These are phyloP conservation scores for Wickerhamiella kurtzmanii DNA, from an alignment of 805 yeast species.

Conservation along the genomic window DNA sequence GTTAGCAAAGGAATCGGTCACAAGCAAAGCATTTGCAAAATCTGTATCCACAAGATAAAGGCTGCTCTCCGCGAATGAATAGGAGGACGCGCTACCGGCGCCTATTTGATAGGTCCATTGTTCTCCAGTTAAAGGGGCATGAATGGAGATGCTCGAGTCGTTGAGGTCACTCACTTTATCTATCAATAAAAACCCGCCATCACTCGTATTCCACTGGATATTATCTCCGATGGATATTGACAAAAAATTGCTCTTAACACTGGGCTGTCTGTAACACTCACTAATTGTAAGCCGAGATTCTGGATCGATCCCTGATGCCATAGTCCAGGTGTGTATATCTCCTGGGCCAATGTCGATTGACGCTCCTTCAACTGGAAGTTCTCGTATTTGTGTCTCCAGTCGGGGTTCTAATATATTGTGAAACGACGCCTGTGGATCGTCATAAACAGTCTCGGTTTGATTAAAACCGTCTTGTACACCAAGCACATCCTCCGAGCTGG, in stretches of 20 bases:
- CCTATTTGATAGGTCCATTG: conserved; percentile 56
- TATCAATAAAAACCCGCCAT: conserved; percentile 14
- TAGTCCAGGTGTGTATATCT: conserved; percentile 20
- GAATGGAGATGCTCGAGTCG: neutral
- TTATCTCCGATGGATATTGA: conserved; percentile 4
- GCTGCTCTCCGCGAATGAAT: conserved; percentile 10
- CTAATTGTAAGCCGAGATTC: conserved; percentile 5
- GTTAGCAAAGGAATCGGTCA: conserved; percentile 28
- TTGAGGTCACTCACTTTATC: neutral
- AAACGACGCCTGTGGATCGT: neutral
- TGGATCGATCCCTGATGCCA: neutral
- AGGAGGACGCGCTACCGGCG: conserved; percentile 29
- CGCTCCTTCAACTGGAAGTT: conserved; percentile 12
- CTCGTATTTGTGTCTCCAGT: neutral
- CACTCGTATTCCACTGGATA: conserved; percentile 6
- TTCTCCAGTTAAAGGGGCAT: conserved; percentile 5
- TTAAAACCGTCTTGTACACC: neutral
- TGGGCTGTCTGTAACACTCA: conserved; percentile 13
- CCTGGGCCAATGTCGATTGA: conserved; percentile 25
- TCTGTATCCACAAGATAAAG: conserved; percentile 55
- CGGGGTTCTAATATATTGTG: neutral
- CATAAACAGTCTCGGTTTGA: neutral
- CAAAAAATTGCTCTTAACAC: conserved; percentile 1
- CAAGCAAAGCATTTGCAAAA: conserved; percentile 48
- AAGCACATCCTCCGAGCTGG: neutral